Base-by-base conservation (phyloP, 805 yeast genomes). In the Kodamaea fukazawae region DNA sequence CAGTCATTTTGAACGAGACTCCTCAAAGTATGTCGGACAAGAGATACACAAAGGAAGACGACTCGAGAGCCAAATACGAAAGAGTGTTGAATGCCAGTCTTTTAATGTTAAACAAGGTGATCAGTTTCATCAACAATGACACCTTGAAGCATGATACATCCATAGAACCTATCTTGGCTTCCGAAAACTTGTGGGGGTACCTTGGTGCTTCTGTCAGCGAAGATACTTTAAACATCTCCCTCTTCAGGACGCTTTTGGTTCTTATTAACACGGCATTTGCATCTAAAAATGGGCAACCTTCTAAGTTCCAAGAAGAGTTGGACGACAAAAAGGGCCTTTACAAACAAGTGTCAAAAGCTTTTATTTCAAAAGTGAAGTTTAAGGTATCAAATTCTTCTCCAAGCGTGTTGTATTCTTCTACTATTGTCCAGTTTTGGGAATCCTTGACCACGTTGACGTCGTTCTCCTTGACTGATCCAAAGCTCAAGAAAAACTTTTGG, bases 11-110 rank as follows among this genome's bases (percentile, higher is more conserved):
- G 11, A 57, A 63, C 23, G 96, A 89, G 55, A 66, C 77, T 2
- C 72, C 71, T 3, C 79, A 75, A 11, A 74, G 88, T 0, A 58
- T 90, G 14, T 79, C 90, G 2, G 96, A 90, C 51, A 84, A 81
- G 53, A 68, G 96, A 40, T 79, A 77, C 49, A 74, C 80, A 13
- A 72, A 79, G 3, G 73, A 73, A 35, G 86, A 81, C 32, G 95
- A 88, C 44, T 73, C 86, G 0, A 66, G 67, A 20, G 61, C 79
- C 13, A 86, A 86, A 55, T 86, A 79, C 53, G 67, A 70, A 20
- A 65, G 95, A 42, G 70, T 82, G 2, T 53, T 79, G 11, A 68
- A 71, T 27, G 65, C 79, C 5, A 62, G 81, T 1, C 48, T 85
- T 6, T 62, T 62, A 32, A 61, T 83, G 57, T 51, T 81, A n/a